These are phyloP conservation scores for Saccharum officinarum DNA, from an alignment of 176 grass and related monocot genomes.

Conservation along the genomic window DNA sequence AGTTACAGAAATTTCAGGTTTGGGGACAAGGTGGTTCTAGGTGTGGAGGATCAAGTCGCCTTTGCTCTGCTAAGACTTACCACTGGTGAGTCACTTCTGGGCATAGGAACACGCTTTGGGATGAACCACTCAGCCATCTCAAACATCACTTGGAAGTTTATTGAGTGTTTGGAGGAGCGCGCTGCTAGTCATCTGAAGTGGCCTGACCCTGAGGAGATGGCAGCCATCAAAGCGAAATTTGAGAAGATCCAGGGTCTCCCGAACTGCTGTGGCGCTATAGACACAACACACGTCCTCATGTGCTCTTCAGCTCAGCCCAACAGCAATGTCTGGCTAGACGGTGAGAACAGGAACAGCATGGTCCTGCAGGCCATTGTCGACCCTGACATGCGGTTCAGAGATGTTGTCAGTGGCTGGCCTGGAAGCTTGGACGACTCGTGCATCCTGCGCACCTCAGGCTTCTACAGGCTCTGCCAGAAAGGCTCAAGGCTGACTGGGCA, in stretches of 20 bases:
- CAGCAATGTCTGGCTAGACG: slow-evolving; percentile 57
- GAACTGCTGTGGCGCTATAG: slow-evolving; percentile 69
- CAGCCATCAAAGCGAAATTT: slow-evolving; percentile 47
- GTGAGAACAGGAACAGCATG: slow-evolving; percentile 63
- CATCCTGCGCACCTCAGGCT: slow-evolving; percentile 54
- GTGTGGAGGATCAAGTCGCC: slow-evolving; percentile 52
- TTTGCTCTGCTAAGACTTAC: slow-evolving; percentile 51
- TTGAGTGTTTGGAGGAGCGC: slow-evolving; percentile 45
- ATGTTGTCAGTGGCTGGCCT: slow-evolving; percentile 66
- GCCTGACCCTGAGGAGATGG: slow-evolving; percentile 44
- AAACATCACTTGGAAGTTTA: slow-evolving; percentile 53
- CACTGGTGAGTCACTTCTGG: slow-evolving; percentile 51
- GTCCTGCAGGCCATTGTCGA: slow-evolving; percentile 65
- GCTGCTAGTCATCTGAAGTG: slow-evolving; percentile 44
- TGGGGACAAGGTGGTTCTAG: slow-evolving; percentile 37
- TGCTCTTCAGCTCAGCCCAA: slow-evolving; percentile 53
- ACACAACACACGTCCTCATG: slow-evolving; percentile 54
- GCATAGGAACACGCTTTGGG: slow-evolving; percentile 46
- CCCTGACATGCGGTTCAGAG: slow-evolving; percentile 62
- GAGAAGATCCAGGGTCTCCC: slow-evolving; percentile 44
- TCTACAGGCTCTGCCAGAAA: slow-evolving; percentile 59
- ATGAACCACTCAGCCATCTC: slow-evolving; percentile 56
- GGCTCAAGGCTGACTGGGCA: slow-evolving; percentile 47
- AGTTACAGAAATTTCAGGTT: slow-evolving; percentile 40
- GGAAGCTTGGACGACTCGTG: slow-evolving; percentile 54